Evolutionary conservation across 345 rosid species (phyloP).

Genomic region (Populus davidiana): DNA sequence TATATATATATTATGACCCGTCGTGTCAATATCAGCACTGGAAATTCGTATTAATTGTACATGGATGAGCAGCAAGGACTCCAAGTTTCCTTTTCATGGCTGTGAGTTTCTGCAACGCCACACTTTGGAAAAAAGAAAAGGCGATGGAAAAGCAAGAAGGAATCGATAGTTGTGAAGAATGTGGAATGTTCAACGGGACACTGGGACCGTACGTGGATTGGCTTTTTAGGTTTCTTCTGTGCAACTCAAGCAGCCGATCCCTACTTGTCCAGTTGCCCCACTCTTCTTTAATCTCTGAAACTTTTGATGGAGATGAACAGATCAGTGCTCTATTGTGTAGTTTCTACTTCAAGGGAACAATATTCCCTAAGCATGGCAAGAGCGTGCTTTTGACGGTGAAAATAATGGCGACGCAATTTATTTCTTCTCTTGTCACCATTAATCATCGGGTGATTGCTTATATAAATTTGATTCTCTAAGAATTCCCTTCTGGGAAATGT

Average conservation of each 20-base stretch:
- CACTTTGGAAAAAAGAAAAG: constrained; percentile 4
- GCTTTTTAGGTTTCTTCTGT: constrained; percentile 8
- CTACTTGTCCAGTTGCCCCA: constrained; percentile 5
- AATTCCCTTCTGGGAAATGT: neutral
- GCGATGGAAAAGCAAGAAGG: neutral
- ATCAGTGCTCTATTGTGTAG: neutral
- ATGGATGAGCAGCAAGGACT: neutral
- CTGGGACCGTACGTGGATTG: neutral
- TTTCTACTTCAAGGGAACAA: constrained; percentile 28
- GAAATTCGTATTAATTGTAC: neutral
- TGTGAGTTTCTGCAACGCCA: neutral
- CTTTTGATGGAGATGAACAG: neutral
- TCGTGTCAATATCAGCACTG: neutral
- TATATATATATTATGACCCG: neutral
- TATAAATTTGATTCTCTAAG: neutral
- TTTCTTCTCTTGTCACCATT: neutral
- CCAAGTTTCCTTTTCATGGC: neutral
- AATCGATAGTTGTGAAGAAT: constrained; percentile 6
- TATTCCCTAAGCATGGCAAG: neutral
- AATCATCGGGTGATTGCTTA: neutral
- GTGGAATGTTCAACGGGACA: constrained; percentile 4
- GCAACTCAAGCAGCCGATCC: constrained; percentile 10
- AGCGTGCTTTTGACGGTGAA: neutral
- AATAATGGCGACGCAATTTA: neutral
- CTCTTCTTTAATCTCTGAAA: neutral